A percentile compares a stretch with the other conserved stretches of the same genome.
Evolutionary conservation across 139 green algal genomes (phyloP).

Genomic region (Chlorella ohadii): DNA sequence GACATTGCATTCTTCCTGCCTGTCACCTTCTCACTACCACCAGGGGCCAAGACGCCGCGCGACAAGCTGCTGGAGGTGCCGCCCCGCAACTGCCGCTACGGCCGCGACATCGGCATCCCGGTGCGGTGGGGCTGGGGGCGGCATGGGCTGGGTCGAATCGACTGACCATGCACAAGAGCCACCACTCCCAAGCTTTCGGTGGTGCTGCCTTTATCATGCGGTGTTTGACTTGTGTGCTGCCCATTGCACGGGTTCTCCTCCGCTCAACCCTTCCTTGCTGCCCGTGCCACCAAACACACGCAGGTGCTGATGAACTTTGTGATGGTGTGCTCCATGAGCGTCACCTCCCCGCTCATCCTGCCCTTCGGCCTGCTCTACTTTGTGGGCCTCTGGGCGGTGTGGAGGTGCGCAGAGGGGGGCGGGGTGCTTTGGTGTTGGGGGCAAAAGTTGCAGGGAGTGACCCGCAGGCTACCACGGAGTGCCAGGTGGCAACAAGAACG

Average conservation of each 20-base stretch:
- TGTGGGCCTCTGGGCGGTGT: constrained; percentile 56
- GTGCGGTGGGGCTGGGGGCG: constrained; percentile 18
- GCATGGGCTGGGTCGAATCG: background rate
- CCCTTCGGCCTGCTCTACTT: constrained; percentile 73
- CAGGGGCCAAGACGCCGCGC: constrained; percentile 48
- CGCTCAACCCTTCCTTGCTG: no score
- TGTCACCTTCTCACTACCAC: no score
- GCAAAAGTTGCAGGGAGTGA: no score
- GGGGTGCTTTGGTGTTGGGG: no score
- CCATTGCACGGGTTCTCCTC: no score
- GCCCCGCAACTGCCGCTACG: constrained; percentile 53
- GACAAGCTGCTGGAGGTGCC: constrained; percentile 52
- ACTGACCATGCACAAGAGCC: no score
- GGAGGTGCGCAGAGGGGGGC: constrained; percentile 38
- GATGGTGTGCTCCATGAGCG: constrained; percentile 45
- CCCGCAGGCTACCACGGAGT: no score
- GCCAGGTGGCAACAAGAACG: no score
- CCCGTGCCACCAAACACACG: background rate
- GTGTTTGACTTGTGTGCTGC: no score
- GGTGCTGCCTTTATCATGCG: no score
- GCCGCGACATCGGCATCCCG: constrained; percentile 58
- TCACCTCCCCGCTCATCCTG: constrained; percentile 63
- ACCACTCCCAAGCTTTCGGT: no score
- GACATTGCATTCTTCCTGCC: no score
- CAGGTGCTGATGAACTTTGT: constrained; percentile 63